A percentile compares a stretch with the other conserved stretches of the same genome.
Conservation (phyloP, 129 eudicot genomes). For the Helianthus annuus region DNA sequence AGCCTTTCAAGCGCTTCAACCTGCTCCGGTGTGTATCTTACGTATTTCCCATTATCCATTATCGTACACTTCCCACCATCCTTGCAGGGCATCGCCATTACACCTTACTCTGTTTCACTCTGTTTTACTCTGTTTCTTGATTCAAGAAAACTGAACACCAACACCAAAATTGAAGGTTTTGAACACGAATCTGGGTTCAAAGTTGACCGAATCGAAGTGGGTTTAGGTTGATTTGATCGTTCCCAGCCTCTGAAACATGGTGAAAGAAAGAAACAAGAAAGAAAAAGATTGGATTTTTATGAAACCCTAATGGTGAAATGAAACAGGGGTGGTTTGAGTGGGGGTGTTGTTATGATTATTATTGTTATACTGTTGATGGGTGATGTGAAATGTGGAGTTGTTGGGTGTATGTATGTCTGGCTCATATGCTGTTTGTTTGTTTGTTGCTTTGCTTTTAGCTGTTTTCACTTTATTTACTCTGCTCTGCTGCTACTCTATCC, state of each 20-base stretch:
- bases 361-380: slow-evolving; percentile 16
- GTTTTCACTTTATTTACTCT: slow-evolving; percentile 4
- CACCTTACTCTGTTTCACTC: background rate
- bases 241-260: slow-evolving; percentile 45
- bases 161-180: background rate
- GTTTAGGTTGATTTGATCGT: slow-evolving; percentile 21
- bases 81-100: slow-evolving; percentile 78
- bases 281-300: slow-evolving; percentile 10
- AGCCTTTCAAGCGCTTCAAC: slow-evolving; percentile 97
- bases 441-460: slow-evolving; percentile 32
- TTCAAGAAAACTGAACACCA: background rate
- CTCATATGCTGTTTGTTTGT: slow-evolving; percentile 12
- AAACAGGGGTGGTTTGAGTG: slow-evolving; percentile 12
- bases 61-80: slow-evolving; percentile 63
- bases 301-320: slow-evolving; percentile 22
- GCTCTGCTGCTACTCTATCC: background rate
- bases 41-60: slow-evolving; percentile 87
- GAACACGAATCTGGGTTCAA: background rate
- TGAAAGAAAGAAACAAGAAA: slow-evolving; percentile 5
- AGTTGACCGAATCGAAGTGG: background rate
- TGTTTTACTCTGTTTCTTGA: background rate
- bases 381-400: slow-evolving; percentile 23
- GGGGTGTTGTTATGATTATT: background rate
- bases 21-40: slow-evolving; percentile 97
- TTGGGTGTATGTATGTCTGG: slow-evolving; percentile 7